Conservation (phyloP, 2,329 filamentous ascomycete species). For the Alternaria hordeiaustralica region DNA sequence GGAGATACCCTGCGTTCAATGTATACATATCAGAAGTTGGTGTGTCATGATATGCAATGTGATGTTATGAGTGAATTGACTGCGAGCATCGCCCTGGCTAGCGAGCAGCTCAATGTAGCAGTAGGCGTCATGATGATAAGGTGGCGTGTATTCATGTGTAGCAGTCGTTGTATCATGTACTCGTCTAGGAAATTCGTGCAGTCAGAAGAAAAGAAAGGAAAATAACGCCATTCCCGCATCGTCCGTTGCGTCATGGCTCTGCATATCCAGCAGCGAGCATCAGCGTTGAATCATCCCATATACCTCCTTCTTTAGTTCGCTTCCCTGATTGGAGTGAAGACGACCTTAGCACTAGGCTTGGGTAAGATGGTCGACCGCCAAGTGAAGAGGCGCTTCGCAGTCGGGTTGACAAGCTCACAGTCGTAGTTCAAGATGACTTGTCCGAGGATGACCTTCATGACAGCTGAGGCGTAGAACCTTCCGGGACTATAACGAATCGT, state of each 20-base stretch:
- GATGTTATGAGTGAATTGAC: not conserved
- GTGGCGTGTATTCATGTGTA: not conserved
- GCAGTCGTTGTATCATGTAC: not conserved
- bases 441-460: constrained; percentile 23
- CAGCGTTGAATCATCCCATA: not conserved
- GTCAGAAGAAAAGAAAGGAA: not conserved
- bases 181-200: not conserved
- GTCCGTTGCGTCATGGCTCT: not conserved
- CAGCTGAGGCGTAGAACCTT: constrained; percentile 19
- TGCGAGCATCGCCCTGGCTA: not conserved
- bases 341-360: constrained; percentile 14
- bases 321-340: constrained; percentile 11
- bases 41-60: not conserved
- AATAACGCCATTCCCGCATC: not conserved
- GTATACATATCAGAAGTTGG: not conserved
- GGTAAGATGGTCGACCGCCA: constrained; percentile 23
- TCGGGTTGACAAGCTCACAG: constrained; percentile 15
- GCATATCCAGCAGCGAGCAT: not conserved
- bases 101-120: not conserved
- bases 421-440: constrained; percentile 27
- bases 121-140: not conserved
- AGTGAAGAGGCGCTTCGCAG: constrained; percentile 12
- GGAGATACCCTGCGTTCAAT: not conserved
- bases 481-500: constrained; percentile 12
- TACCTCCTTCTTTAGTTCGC: not conserved